Evolutionary conservation across 192 early-diverging fungal species (phyloP).

Genomic region (Cetraspora pellucida): DNA sequence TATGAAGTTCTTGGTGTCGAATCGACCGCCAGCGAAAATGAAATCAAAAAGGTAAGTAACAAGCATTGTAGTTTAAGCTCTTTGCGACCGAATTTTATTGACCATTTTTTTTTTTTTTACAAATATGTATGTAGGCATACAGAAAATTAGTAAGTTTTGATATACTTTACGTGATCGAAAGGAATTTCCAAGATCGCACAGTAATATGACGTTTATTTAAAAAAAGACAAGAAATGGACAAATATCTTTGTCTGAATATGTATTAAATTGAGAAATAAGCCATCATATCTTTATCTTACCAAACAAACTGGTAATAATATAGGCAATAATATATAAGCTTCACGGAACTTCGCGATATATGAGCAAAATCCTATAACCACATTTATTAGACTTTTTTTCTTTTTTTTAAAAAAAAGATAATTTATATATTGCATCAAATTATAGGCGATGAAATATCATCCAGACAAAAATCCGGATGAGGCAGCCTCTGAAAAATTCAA

Average conservation of each 20-base stretch:
- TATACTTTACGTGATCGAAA: neutral
- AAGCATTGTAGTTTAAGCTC: neutral
- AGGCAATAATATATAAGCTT: too few relatives aligned
- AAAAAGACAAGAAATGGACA: too few relatives aligned
- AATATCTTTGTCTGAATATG: too few relatives aligned
- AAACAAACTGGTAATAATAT: too few relatives aligned
- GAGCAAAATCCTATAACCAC: neutral
- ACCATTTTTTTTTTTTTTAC: neutral
- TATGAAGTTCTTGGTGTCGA: constrained; percentile 74
- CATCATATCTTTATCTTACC: too few relatives aligned
- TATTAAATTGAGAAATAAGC: too few relatives aligned
- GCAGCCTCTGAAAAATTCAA: constrained; percentile 77
- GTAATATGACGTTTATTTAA: neutral
- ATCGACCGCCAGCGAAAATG: constrained; percentile 42
- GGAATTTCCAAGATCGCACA: neutral
- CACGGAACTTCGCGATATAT: too few relatives aligned
- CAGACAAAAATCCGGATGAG: constrained; percentile 76
- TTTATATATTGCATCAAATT: constrained; percentile 7
- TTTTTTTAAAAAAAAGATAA: neutral
- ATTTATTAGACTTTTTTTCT: neutral
- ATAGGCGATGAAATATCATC: constrained; percentile 73
- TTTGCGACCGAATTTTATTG: constrained; percentile 4
- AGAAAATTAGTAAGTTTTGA: constrained; percentile 51
- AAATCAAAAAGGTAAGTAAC: constrained; percentile 50
- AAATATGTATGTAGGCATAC: constrained; percentile 47